These are phyloP conservation scores for Sporothrix pseudoabietina DNA, from an alignment of 2,329 filamentous ascomycete species.

Conservation along the genomic window DNA sequence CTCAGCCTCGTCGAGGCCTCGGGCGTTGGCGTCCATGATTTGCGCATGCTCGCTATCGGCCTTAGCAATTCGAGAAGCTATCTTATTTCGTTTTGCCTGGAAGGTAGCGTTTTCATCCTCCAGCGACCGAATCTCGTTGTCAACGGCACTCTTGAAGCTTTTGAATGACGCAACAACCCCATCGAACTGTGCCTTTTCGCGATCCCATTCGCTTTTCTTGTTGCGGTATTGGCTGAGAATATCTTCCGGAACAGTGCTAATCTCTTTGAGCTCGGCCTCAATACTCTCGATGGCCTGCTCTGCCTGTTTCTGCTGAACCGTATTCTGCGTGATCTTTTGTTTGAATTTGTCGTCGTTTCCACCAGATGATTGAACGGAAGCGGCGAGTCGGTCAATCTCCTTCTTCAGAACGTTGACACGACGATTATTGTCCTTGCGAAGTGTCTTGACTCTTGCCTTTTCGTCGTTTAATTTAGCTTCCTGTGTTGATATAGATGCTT, in stretches of 20 bases:
- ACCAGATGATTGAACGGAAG: slow-evolving; percentile 67
- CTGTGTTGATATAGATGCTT: slow-evolving; percentile 72
- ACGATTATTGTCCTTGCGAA: slow-evolving; percentile 74
- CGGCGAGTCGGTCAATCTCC: slow-evolving; percentile 70
- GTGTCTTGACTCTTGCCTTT: slow-evolving; percentile 67
- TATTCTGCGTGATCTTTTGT: slow-evolving; percentile 74
- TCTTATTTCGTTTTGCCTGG: slow-evolving; percentile 71
- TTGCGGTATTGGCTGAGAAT: slow-evolving; percentile 60
- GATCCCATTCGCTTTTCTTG: slow-evolving; percentile 55
- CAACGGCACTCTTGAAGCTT: slow-evolving; percentile 61
- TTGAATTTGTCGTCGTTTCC: slow-evolving; percentile 75
- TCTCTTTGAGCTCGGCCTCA: slow-evolving; percentile 64
- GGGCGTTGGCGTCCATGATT: slow-evolving; percentile 68
- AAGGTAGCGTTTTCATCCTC: slow-evolving; percentile 65
- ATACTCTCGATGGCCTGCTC: slow-evolving; percentile 41
- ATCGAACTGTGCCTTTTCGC: slow-evolving; percentile 63
- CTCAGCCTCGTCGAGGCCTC: slow-evolving; percentile 65
- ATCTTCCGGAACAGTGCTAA: slow-evolving; percentile 65
- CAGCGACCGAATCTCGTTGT: slow-evolving; percentile 63
- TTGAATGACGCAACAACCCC: slow-evolving; percentile 57
- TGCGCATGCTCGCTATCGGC: slow-evolving; percentile 72
- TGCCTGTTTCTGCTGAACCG: slow-evolving; percentile 69
- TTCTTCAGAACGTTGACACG: slow-evolving; percentile 68
- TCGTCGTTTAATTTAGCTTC: slow-evolving; percentile 71
- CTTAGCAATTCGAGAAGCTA: slow-evolving; percentile 69